Evolutionary conservation across 805 yeast species (phyloP).

Genomic region (Metschnikowia colocasiae): DNA sequence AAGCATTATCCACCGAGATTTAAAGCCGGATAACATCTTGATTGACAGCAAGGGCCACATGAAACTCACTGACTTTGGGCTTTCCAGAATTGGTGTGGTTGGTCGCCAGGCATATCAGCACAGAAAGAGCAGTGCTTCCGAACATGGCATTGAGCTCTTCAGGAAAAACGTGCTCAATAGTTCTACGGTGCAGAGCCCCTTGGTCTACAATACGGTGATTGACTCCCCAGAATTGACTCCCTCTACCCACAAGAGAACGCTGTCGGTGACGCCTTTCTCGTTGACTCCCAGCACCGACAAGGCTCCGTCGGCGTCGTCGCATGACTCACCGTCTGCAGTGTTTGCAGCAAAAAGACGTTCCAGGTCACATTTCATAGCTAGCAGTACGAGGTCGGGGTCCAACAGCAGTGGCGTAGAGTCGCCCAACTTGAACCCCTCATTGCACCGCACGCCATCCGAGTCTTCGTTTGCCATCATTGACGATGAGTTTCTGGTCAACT

Average conservation of each 20-base stretch:
- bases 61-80: constrained; percentile 92
- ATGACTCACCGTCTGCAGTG: constrained; percentile 12
- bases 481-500: constrained; percentile 36
- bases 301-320: constrained; percentile 9
- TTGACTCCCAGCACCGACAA: constrained; percentile 30
- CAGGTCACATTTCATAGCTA: constrained; percentile 16
- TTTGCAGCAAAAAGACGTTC: constrained; percentile 16
- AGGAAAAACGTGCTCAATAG: constrained; percentile 24
- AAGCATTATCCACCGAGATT: constrained; percentile 91
- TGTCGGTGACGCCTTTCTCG: constrained; percentile 44
- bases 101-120: constrained; percentile 62
- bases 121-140: constrained; percentile 41
- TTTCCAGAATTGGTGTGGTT: constrained; percentile 83
- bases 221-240: constrained; percentile 19
- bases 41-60: constrained; percentile 86
- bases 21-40: constrained; percentile 90
- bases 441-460: constrained; percentile 51
- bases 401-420: constrained; percentile 44
- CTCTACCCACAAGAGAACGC: constrained; percentile 29
- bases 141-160: constrained; percentile 40
- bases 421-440: constrained; percentile 46
- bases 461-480: constrained; percentile 54
- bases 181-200: constrained; percentile 23
- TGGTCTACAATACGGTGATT: constrained; percentile 15
- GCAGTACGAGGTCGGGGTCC: constrained; percentile 26